Conservation (phyloP, 164 flowering plant genomes). For the Vitis cinerea region DNA sequence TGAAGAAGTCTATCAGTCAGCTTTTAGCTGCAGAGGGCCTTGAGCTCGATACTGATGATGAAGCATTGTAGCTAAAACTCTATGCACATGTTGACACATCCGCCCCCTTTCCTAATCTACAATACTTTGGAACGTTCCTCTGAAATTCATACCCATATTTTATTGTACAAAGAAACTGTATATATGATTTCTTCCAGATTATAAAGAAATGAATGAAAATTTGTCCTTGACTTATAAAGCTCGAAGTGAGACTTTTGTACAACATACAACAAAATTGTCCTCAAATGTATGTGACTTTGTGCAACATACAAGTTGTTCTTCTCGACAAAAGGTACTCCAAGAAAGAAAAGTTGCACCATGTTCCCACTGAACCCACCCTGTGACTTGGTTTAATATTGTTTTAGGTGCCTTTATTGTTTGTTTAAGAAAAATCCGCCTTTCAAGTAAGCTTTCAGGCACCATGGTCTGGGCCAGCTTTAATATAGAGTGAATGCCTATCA, state of each 20-base stretch:
- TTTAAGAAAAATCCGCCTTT: not conserved
- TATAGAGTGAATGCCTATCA: slow-evolving; percentile 56
- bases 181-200: slow-evolving; percentile 16
- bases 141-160: slow-evolving; percentile 11
- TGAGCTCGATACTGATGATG: slow-evolving; percentile 70
- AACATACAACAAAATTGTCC: not conserved
- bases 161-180: slow-evolving; percentile 20
- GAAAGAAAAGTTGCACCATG: no score
- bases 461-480: slow-evolving; percentile 19
- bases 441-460: not conserved
- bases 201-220: not conserved
- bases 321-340: no score
- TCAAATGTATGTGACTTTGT: no score
- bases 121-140: not conserved
- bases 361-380: no score
- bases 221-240: not conserved
- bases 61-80: slow-evolving; percentile 20
- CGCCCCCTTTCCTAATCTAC: not conserved
- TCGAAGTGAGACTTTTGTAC: no score
- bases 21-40: slow-evolving; percentile 95
- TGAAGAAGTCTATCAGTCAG: slow-evolving; percentile 51
- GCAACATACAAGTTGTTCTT: no score
- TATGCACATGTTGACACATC: not conserved
- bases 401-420: no score
- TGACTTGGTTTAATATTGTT: no score